Evolutionary conservation across 352 stramenopile species (phyloP).

Genomic region (Globisporangium heterothallicum): DNA sequence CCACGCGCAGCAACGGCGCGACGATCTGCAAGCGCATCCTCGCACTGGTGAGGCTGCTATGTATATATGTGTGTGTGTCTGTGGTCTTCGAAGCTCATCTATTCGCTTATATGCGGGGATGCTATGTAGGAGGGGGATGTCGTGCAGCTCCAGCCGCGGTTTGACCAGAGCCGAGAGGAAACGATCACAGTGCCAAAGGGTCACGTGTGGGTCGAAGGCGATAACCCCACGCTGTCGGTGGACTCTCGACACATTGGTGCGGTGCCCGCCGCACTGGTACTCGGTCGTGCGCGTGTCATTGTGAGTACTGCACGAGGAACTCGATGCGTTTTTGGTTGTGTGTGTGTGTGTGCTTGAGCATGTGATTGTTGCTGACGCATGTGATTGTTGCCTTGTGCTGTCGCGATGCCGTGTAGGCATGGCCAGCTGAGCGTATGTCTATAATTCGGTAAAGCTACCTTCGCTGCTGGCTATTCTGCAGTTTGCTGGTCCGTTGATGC

Average conservation of each 20-base stretch:
- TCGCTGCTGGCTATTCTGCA: too few species aligned
- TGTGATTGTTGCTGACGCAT: not conserved
- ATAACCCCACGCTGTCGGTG: conserved; percentile 92
- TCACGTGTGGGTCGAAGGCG: conserved; percentile 96
- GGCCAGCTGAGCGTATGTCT: not conserved
- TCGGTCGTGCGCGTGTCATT: conserved; percentile 63
- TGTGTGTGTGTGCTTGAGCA: not conserved
- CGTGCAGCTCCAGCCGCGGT: conserved; percentile 70
- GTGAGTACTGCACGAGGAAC: conserved; percentile 44
- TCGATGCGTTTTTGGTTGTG: too few species aligned
- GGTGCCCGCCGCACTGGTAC: conserved; percentile 84
- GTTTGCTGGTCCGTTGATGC: too few species aligned
- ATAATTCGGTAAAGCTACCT: not conserved
- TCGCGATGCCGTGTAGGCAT: not conserved
- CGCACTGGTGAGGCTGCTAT: conserved; percentile 43
- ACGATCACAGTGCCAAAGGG: conserved; percentile 86
- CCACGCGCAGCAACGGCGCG: conserved; percentile 59
- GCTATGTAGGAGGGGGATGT: conserved; percentile 68
- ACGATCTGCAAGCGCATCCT: conserved; percentile 87
- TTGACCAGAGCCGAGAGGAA: conserved; percentile 45
- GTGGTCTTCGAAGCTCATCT: too few species aligned
- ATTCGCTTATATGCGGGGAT: not conserved
- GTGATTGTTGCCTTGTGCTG: too few species aligned
- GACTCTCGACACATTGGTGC: conserved; percentile 94
- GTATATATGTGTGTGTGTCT: not conserved